Evolutionary conservation across 169 alveolate species (phyloP).

Genomic region (Cryptosporidium andersoni): DNA sequence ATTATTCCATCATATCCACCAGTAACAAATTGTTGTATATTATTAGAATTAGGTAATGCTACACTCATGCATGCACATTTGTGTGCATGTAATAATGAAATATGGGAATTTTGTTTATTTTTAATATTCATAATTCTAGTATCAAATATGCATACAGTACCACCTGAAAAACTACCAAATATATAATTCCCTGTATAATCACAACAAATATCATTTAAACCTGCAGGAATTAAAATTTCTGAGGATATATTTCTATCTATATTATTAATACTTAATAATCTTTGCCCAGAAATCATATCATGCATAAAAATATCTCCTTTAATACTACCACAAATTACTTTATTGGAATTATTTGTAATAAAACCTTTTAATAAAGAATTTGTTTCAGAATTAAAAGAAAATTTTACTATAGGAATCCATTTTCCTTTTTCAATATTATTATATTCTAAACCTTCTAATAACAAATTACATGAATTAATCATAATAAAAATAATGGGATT

Average conservation of each 20-base stretch:
- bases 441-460: background rate
- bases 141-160: conserved; percentile 19
- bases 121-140: conserved; percentile 1
- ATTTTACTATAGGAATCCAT: conserved; percentile 37
- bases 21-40: background rate
- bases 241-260: background rate
- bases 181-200: conserved; percentile 37
- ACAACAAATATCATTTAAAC: conserved; percentile 45
- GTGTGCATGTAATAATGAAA: background rate
- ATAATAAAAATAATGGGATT: no score
- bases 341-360: conserved; percentile 14
- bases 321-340: conserved; percentile 50
- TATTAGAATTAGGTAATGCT: conserved; percentile 17
- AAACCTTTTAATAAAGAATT: conserved; percentile 40
- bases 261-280: conserved; percentile 17
- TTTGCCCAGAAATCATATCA: conserved; percentile 38
- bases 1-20: conserved; percentile 71
- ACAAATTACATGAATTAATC: background rate
- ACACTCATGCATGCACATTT: conserved; percentile 54
- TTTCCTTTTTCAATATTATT: background rate
- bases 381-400: background rate
- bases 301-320: conserved; percentile 34
- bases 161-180: conserved; percentile 37
- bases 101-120: background rate
- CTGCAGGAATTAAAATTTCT: background rate